Evolutionary conservation across 2,329 filamentous ascomycete species (phyloP), one percentile per base, ranked within the genome.

Genomic region (Hypoxylon sp.): DNA sequence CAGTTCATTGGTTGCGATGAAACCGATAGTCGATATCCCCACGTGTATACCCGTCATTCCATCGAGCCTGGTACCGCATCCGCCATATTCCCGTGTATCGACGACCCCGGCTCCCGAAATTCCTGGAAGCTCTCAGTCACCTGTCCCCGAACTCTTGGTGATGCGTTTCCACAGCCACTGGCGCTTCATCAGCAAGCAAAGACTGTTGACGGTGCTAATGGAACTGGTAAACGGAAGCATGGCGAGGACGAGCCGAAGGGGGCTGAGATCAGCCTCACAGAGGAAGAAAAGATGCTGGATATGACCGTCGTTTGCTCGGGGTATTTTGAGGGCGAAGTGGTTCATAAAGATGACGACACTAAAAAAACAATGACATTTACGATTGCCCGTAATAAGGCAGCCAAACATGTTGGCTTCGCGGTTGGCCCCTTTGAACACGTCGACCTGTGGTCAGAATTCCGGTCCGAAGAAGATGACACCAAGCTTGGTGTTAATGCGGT

Each of bases 351-450:
- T 17, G 89, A 97, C 62, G 80, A 89, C 44, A 85, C 83, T 16
- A 91, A 91, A 68, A 97, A 96, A 72, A 91, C 90, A 2, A 89
- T 94, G 67, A 90, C 88, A 0, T 99, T 97, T 67, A 84, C 86
- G 46, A 87, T 89, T 38, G 81, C 82, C 52, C 85, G 86, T 55
- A 84, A 88, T 40, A 84, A 94, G 6, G 86, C 91, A 1, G 88
- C 93, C 1, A 89, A 92, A 56, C 93, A 97, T 68, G 86, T 99
- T 58, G 93, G 92, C 3, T 96, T 99, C 69, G 90, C 91, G 2
- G 83, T 97, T 47, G 94, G 95, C 0, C 94, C 95, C 0, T 99
- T 99, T 68, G 91, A 97, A 70, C 88, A 93, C 61, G 87, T 97
- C 43, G 90, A 97, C 66, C 78, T 99, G 4, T 84, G 78, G 57